Percentiles rank a stretch among this genome's conserved stretches.
These are phyloP conservation scores for Nemania serpens DNA, from an alignment of 2,329 filamentous ascomycete species.

Conservation along the genomic window DNA sequence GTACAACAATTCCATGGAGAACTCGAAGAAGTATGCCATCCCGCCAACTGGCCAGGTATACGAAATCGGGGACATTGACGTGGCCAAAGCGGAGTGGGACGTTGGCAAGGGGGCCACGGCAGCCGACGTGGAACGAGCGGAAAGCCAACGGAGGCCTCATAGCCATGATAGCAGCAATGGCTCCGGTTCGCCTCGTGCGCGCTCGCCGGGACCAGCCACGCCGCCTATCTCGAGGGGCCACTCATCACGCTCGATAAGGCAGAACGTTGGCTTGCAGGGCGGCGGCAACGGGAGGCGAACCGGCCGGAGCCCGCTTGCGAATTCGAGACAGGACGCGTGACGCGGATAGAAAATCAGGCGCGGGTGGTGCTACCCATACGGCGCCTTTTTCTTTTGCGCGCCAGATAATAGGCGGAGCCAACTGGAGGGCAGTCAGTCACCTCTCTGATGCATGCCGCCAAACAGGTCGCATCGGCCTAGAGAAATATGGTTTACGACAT, in stretches of 20 bases:
- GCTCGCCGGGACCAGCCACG: constrained; percentile 17
- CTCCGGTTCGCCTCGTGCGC: constrained; percentile 23
- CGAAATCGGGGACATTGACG: constrained; percentile 52
- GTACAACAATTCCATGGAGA: constrained; percentile 43
- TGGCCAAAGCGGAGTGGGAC: constrained; percentile 48
- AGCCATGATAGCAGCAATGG: constrained; percentile 32
- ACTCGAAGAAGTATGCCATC: constrained; percentile 42
- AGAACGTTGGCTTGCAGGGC: constrained; percentile 32
- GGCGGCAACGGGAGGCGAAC: constrained; percentile 36
- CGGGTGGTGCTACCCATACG: not conserved
- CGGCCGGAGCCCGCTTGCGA: constrained; percentile 47
- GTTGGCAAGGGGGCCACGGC: constrained; percentile 45
- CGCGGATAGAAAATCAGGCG: not conserved
- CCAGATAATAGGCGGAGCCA: not conserved
- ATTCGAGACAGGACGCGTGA: constrained; percentile 18
- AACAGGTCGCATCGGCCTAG: not conserved
- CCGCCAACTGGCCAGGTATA: constrained; percentile 52
- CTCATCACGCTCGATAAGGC: constrained; percentile 25
- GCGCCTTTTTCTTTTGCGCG: not conserved
- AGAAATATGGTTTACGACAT: constrained; percentile 9
- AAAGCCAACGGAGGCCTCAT: constrained; percentile 32
- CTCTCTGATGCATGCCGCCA: not conserved
- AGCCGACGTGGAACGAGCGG: constrained; percentile 29
- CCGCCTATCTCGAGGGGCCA: constrained; percentile 18
- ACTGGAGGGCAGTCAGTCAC: not conserved